Base-by-base conservation (phyloP, 306 rosid species). In the Luffa aegyptiaca region DNA sequence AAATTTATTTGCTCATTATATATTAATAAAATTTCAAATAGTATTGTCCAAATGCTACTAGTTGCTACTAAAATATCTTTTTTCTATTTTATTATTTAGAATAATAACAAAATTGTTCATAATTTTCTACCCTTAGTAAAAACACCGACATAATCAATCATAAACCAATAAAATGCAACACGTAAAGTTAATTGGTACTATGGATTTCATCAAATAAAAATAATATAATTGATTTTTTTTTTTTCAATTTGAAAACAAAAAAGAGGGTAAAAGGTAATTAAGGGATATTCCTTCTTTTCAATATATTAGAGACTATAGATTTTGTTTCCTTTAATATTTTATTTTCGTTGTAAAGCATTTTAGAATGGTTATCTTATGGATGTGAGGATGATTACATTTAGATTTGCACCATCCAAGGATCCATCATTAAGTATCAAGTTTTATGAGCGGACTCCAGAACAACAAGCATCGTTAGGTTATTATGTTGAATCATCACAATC, bases 381-480 rank as follows among this genome's bases (percentile, higher is more conserved):
- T 49, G 31, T 33, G 79, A 51, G 79, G 56, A 44, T 57, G 70
- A 48, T 74, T 77, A 56, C 65, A 76, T 57, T 44, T 76, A 95
- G 99, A 90, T 89, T 81, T 84, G 97, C 97, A 64, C 99, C 99
- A 57, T 83, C 97, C 61, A 80, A 87, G 58, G 99, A 95, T 83
- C 97, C 93, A 73, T 87, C 89, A 41, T 69, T 93, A 83, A 84
- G 86, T 79, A 89, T 91, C 89, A 93, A 90, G 84, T 95, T 83
- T 79, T 95, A 93, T 81, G 96, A 95, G 79, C 92, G 99, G 62
- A 88, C 97, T 62, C 88, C 94, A 70, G 97, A 95, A 87, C 99
- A 95, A 81, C 97, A 93, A 81, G 87, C 93, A 84, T 58, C 81
- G 31, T 78, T 95, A 82, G 99, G 99, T 35, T 95, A 95, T 81